phyloP scores from a whole-genome alignment of 768 basidiomycete species.

The Lyophyllum decastes region DNA sequence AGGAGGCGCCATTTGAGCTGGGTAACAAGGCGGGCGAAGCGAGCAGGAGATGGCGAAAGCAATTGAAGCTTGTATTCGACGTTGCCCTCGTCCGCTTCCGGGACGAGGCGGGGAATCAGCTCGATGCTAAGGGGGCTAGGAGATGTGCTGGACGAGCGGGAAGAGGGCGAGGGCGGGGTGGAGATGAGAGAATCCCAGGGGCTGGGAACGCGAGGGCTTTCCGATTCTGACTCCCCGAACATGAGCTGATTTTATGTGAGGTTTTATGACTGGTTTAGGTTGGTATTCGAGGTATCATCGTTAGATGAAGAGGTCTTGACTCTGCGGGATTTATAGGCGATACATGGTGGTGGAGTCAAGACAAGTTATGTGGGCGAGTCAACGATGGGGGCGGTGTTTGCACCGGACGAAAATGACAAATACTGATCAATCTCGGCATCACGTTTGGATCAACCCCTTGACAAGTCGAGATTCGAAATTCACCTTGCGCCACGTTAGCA shows the following conservation, averaged over 20 bases:
- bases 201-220: slow-evolving; percentile 76
- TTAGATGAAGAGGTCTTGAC: background rate
- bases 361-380: slow-evolving; percentile 1
- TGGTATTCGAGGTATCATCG: slow-evolving; percentile 35
- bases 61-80: slow-evolving; percentile 96
- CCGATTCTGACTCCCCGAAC: slow-evolving; percentile 84
- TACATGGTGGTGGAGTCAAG: slow-evolving; percentile 18
- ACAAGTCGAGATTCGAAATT: no score
- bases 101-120: slow-evolving; percentile 65
- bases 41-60: slow-evolving; percentile 71
- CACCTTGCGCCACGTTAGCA: no score
- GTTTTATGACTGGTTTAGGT: background rate
- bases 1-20: slow-evolving; percentile 95
- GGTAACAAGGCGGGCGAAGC: slow-evolving; percentile 84
- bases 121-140: slow-evolving; percentile 32
- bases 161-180: slow-evolving; percentile 43
- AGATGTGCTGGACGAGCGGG: slow-evolving; percentile 27
- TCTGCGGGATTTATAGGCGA: slow-evolving; percentile 3
- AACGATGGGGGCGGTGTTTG: background rate
- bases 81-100: slow-evolving; percentile 84
- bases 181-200: slow-evolving; percentile 83
- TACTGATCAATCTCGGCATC: no score
- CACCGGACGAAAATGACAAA: background rate
- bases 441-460: no score
- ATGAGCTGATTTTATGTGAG: slow-evolving; percentile 35